Conservation (phyloP, 1,284 basidiomycete species). For the Mycena citricolor region DNA sequence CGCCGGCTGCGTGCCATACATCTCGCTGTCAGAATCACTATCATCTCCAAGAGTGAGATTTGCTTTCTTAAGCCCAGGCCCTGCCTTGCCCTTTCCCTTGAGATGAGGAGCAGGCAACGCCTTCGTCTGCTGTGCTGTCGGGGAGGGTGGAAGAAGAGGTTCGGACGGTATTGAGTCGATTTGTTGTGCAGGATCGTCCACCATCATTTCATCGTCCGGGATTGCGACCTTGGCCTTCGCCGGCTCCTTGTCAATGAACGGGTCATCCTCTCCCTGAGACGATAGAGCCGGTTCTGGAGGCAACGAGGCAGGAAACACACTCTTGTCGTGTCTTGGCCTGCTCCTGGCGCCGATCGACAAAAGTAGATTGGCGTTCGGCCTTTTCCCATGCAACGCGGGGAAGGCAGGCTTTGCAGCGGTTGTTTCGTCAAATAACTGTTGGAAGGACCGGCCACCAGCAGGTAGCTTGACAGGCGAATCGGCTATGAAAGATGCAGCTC, state of each 20-base stretch:
- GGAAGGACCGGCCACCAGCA: slow-evolving; percentile 57
- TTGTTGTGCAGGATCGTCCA: slow-evolving; percentile 9
- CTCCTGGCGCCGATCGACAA: too few relatives aligned
- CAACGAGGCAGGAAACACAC: too few relatives aligned
- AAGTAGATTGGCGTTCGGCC: slow-evolving; percentile 10
- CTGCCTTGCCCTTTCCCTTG: slow-evolving; percentile 40
- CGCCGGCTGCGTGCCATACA: slow-evolving; percentile 42
- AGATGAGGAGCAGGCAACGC: slow-evolving; percentile 31
- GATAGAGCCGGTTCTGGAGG: too few relatives aligned
- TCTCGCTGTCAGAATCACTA: slow-evolving; percentile 24
- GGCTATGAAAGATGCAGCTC: slow-evolving; percentile 50
- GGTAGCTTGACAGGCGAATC: slow-evolving; percentile 70
- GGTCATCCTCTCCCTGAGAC: slow-evolving; percentile 4
- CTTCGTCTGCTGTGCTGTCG: slow-evolving; percentile 42
- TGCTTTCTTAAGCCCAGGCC: slow-evolving; percentile 6
- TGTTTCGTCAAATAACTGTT: slow-evolving; percentile 63
- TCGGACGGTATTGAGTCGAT: slow-evolving; percentile 19
- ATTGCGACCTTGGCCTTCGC: not conserved
- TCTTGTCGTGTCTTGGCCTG: too few relatives aligned
- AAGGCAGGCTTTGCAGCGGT: slow-evolving; percentile 29
- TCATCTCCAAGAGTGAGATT: slow-evolving; percentile 29
- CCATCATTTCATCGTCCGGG: slow-evolving; percentile 26
- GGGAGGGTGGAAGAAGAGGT: slow-evolving; percentile 61
- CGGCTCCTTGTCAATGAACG: slow-evolving; percentile 4
- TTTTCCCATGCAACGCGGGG: slow-evolving; percentile 10